phyloP scores from a whole-genome alignment of 805 yeast genomes.

The Candida chauliodis region DNA sequence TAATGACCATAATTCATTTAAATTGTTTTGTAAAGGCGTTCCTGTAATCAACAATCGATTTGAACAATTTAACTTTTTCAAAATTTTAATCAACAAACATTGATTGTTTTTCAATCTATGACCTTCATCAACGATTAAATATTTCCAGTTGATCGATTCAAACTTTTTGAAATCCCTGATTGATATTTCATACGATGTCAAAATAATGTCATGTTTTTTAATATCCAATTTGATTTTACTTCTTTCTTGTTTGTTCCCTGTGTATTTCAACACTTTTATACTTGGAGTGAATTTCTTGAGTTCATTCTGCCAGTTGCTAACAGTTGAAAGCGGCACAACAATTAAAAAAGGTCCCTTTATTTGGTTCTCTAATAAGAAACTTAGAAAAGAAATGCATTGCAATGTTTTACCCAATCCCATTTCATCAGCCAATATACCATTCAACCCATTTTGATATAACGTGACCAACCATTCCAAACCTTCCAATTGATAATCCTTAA shows the following conservation, averaged over 20 bases:
- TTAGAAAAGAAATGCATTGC: slow-evolving; percentile 77
- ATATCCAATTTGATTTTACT: slow-evolving; percentile 31
- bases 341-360: slow-evolving; percentile 74
- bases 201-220: slow-evolving; percentile 46
- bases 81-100: slow-evolving; percentile 66
- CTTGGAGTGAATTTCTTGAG: slow-evolving; percentile 69
- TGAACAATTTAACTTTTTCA: slow-evolving; percentile 62
- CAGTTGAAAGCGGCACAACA: slow-evolving; percentile 80
- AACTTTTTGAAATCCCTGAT: slow-evolving; percentile 63
- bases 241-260: slow-evolving; percentile 62
- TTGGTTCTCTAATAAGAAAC: slow-evolving; percentile 75
- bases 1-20: slow-evolving; percentile 88
- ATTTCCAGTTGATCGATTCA: slow-evolving; percentile 64
- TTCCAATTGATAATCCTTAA: slow-evolving; percentile 83
- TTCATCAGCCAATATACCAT: slow-evolving; percentile 95
- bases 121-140: slow-evolving; percentile 91
- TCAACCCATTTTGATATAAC: slow-evolving; percentile 86
- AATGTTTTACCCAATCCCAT: slow-evolving; percentile 97
- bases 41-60: slow-evolving; percentile 86
- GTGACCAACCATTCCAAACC: slow-evolving; percentile 91
- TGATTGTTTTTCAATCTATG: slow-evolving; percentile 86
- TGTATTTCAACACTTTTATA: slow-evolving; percentile 58
- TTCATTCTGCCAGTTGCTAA: slow-evolving; percentile 82
- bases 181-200: slow-evolving; percentile 81
- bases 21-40: slow-evolving; percentile 92